Percentiles rank a stretch among this genome's conserved stretches.
phyloP scores from a whole-genome alignment of 805 yeast genomes.

The Candida peoriensis region DNA sequence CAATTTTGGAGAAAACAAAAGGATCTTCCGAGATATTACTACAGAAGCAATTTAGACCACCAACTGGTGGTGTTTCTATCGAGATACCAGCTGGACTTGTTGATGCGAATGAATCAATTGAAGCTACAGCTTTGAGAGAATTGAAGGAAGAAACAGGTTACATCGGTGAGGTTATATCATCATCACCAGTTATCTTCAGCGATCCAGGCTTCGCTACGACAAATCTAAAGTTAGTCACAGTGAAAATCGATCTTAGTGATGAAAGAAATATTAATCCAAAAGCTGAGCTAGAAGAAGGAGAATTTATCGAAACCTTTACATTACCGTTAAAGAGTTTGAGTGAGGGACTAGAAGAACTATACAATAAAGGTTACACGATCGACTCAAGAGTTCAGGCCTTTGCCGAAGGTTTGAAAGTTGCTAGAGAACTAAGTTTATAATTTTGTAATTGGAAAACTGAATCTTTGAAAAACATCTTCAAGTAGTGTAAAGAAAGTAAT shows the following conservation, averaged over 20 bases:
- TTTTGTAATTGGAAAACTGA: too few species aligned
- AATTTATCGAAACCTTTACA: constrained; percentile 84
- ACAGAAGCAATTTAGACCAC: constrained; percentile 92
- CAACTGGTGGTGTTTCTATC: constrained; percentile 80
- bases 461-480: too few species aligned
- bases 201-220: constrained; percentile 94
- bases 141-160: constrained; percentile 91
- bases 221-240: constrained; percentile 72
- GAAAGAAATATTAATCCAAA: constrained; percentile 63
- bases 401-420: constrained; percentile 72
- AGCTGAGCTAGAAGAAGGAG: constrained; percentile 81
- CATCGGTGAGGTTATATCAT: constrained; percentile 53
- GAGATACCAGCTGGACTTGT: constrained; percentile 95
- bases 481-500: background rate
- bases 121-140: constrained; percentile 81
- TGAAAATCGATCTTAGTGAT: constrained; percentile 65
- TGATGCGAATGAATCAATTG: constrained; percentile 76
- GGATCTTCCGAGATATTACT: constrained; percentile 46
- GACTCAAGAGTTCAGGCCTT: constrained; percentile 88
- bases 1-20: constrained; percentile 51
- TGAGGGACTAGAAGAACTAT: constrained; percentile 45
- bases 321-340: constrained; percentile 60
- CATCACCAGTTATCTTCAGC: constrained; percentile 49
- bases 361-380: constrained; percentile 62
- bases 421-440: constrained; percentile 31